Percentiles rank a stretch among this genome's conserved stretches.
Conservation (phyloP, 1,284 basidiomycete genomes). For the Coniferiporia weirii region DNA sequence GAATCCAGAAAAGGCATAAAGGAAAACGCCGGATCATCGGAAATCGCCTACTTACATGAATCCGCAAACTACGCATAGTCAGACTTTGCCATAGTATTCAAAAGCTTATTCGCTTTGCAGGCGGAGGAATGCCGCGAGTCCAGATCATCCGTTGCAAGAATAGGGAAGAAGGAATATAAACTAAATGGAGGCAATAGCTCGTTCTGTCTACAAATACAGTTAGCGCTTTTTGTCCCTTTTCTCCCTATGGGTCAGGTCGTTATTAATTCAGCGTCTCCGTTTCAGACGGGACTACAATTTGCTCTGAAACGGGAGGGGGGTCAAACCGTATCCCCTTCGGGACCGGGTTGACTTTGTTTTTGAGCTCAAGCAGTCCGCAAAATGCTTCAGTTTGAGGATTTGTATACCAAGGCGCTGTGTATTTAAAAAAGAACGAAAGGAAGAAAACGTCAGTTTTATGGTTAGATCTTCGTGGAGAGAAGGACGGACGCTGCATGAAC, state of each 20-base stretch:
- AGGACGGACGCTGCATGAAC: slow-evolving; percentile 46
- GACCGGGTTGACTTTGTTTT: slow-evolving; percentile 68
- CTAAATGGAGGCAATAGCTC: neutral
- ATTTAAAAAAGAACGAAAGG: slow-evolving; percentile 8
- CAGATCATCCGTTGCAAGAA: neutral
- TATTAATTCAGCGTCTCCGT: neutral
- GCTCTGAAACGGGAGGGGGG: neutral
- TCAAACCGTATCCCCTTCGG: slow-evolving; percentile 4
- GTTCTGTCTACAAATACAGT: neutral
- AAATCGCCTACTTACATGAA: too few species aligned
- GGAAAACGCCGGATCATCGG: too few species aligned
- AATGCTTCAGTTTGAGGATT: slow-evolving; percentile 92
- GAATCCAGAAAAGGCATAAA: too few species aligned
- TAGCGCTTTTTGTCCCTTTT: neutral
- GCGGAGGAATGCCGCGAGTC: too few species aligned
- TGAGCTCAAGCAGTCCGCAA: slow-evolving; percentile 72
- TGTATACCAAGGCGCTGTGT: slow-evolving; percentile 68
- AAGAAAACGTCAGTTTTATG: neutral
- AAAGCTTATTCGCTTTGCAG: too few species aligned
- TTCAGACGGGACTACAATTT: neutral
- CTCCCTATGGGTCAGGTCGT: neutral
- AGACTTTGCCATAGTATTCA: too few species aligned
- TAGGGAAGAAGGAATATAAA: too few species aligned
- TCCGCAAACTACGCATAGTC: too few species aligned
- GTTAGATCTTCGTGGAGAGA: neutral